A percentile compares a stretch with the other conserved stretches of the same genome.
These are phyloP conservation scores for Aspergillus biplanus DNA, from an alignment of 495 filamentous ascomycete species.

Conservation along the genomic window DNA sequence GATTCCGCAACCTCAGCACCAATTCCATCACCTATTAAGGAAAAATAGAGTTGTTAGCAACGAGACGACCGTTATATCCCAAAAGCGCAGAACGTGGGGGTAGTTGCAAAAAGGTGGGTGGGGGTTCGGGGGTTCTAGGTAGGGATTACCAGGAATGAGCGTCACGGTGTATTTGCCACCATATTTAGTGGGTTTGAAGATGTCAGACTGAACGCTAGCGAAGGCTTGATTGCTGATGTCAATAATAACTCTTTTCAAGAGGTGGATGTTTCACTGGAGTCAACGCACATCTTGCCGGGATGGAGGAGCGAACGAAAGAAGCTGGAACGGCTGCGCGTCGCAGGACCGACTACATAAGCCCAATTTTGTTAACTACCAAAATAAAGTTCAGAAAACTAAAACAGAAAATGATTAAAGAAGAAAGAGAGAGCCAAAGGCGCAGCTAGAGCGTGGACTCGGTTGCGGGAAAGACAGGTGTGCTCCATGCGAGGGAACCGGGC, in stretches of 20 bases:
- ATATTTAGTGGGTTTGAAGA: conserved; percentile 98
- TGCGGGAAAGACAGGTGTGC: background rate
- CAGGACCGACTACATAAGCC: conserved; percentile 42
- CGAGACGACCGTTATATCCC: background rate
- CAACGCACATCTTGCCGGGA: conserved; percentile 49
- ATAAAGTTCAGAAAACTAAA: conserved; percentile 5
- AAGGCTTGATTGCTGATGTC: conserved; percentile 45
- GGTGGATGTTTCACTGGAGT: conserved; percentile 7
- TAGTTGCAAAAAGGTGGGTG: background rate
- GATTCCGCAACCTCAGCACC: conserved; percentile 97
- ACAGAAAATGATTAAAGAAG: conserved; percentile 9
- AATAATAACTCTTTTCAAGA: conserved; percentile 14
- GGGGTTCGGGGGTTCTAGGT: background rate
- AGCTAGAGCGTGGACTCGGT: background rate
- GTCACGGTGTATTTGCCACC: conserved; percentile 99
- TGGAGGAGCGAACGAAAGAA: conserved; percentile 37
- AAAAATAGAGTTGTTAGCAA: conserved; percentile 9
- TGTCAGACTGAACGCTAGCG: conserved; percentile 82
- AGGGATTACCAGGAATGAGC: conserved; percentile 77
- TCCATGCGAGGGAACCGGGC: conserved; percentile 12
- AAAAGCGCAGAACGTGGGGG: background rate
- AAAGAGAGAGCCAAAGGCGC: background rate
- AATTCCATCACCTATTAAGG: conserved; percentile 82
- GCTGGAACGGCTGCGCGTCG: conserved; percentile 43
- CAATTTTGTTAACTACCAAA: conserved; percentile 1